These are phyloP conservation scores for Prunus salicina DNA, from an alignment of 306 rosid species.

Conservation along the genomic window DNA sequence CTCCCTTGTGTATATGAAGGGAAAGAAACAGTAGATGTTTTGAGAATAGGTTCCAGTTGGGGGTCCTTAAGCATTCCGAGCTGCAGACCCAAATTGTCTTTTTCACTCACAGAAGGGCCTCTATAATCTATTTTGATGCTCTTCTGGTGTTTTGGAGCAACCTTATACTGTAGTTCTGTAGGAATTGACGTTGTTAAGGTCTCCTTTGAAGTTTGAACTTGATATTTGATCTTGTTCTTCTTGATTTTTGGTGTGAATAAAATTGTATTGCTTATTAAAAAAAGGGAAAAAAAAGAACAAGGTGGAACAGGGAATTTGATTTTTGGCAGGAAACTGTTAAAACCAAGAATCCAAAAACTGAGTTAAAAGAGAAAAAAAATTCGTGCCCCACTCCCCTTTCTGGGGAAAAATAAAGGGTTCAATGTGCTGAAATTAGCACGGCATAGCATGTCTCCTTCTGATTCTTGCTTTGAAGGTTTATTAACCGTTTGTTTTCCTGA, in stretches of 20 bases:
- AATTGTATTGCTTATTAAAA: neutral
- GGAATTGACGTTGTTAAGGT: neutral
- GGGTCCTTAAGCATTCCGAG: neutral
- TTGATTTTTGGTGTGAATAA: neutral
- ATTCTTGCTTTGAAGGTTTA: constrained; percentile 3
- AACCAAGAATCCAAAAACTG: neutral
- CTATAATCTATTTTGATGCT: neutral
- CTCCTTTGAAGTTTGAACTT: neutral
- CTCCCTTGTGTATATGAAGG: neutral
- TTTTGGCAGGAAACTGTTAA: neutral
- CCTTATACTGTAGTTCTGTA: neutral
- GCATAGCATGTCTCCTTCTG: neutral
- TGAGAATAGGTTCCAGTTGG: neutral
- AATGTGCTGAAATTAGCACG: neutral
- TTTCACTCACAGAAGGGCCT: neutral
- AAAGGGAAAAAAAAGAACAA: neutral
- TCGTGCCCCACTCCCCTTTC: neutral
- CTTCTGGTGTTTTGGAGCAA: neutral
- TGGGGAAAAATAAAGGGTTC: neutral
- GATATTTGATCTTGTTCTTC: neutral
- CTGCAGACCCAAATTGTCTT: neutral
- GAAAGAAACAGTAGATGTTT: neutral
- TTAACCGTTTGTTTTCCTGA: constrained; percentile 4
- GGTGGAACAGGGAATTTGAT: neutral
- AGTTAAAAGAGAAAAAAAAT: neutral